Conservation (phyloP, 2,329 filamentous ascomycete genomes). For the Sporothrix luriei region DNA sequence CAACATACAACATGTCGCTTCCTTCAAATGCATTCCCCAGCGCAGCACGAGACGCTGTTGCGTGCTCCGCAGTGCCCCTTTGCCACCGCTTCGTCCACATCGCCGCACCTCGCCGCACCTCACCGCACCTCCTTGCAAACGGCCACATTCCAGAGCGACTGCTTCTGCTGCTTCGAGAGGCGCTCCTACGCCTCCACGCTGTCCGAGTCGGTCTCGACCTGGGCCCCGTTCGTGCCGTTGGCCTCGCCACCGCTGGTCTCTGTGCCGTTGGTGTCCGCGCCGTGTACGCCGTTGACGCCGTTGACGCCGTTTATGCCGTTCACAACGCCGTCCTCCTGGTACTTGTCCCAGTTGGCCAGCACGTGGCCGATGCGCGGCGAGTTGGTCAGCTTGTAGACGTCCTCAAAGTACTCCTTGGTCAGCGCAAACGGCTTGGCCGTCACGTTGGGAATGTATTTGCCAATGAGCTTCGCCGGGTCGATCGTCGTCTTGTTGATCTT, state of each 20-base stretch:
- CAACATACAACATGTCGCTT: not conserved
- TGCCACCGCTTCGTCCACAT: not conserved
- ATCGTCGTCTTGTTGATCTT: slow-evolving; percentile 99
- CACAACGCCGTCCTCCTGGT: slow-evolving; percentile 55
- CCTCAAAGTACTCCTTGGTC: slow-evolving; percentile 99
- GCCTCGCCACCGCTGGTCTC: slow-evolving; percentile 8
- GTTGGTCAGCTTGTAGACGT: slow-evolving; percentile 94
- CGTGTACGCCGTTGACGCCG: no score
- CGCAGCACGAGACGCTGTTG: not conserved
- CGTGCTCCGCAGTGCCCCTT: not conserved
- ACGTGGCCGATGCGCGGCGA: slow-evolving; percentile 74
- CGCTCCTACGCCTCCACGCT: slow-evolving; percentile 29
- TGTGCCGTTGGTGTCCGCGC: not conserved
- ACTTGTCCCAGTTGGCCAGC: slow-evolving; percentile 84
- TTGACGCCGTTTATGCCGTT: slow-evolving; percentile 37
- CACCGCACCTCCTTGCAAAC: not conserved
- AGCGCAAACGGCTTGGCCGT: slow-evolving; percentile 94
- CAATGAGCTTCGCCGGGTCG: slow-evolving; percentile 92
- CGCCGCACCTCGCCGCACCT: not conserved
- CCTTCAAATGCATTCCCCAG: not conserved
- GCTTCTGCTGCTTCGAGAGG: slow-evolving; percentile 2
- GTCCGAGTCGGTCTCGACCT: slow-evolving; percentile 26
- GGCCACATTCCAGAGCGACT: slow-evolving; percentile 9
- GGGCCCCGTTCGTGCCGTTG: slow-evolving; percentile 1
- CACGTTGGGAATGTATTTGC: slow-evolving; percentile 99